phyloP scores from a whole-genome alignment of 352 stramenopile genomes.

The Phytophthora melonis region DNA sequence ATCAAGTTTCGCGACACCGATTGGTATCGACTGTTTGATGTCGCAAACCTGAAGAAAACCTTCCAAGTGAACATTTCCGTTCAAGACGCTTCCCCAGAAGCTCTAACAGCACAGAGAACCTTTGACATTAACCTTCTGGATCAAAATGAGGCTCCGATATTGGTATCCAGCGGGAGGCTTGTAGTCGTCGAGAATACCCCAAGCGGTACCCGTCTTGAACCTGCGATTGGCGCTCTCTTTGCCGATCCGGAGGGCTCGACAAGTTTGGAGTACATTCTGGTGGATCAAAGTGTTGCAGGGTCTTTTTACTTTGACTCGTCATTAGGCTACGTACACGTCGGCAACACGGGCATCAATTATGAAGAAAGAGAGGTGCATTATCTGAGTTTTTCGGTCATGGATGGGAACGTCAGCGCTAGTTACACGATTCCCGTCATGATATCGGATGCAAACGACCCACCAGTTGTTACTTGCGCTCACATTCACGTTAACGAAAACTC shows the following conservation, averaged over 20 bases:
- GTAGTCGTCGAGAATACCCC: conserved; percentile 32
- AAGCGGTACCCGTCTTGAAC: conserved; percentile 11
- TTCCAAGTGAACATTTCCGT: conserved; percentile 46
- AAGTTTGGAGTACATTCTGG: conserved; percentile 34
- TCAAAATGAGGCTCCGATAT: conserved; percentile 29
- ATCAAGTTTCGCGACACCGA: conserved; percentile 32
- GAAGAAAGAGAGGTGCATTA: conserved; percentile 30
- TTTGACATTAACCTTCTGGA: conserved; percentile 29
- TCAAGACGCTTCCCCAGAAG: conserved; percentile 46
- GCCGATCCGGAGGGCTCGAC: conserved; percentile 33
- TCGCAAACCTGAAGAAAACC: conserved; percentile 45
- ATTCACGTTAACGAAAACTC: conserved; percentile 32
- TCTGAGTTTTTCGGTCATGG: conserved; percentile 21
- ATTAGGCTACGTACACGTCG: conserved; percentile 45
- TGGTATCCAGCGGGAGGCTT: conserved; percentile 7
- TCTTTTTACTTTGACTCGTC: conserved; percentile 61
- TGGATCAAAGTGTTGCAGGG: conserved; percentile 42
- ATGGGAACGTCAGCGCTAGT: conserved; percentile 12
- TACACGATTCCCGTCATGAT: conserved; percentile 26
- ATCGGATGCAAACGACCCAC: conserved; percentile 32
- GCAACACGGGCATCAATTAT: conserved; percentile 43
- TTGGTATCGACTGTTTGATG: conserved; percentile 50
- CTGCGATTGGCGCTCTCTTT: conserved; percentile 19
- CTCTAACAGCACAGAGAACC: conserved; percentile 23
- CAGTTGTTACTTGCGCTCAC: conserved; percentile 19